Conservation (phyloP, 805 yeast species). For the Brettanomyces naardenensis region DNA sequence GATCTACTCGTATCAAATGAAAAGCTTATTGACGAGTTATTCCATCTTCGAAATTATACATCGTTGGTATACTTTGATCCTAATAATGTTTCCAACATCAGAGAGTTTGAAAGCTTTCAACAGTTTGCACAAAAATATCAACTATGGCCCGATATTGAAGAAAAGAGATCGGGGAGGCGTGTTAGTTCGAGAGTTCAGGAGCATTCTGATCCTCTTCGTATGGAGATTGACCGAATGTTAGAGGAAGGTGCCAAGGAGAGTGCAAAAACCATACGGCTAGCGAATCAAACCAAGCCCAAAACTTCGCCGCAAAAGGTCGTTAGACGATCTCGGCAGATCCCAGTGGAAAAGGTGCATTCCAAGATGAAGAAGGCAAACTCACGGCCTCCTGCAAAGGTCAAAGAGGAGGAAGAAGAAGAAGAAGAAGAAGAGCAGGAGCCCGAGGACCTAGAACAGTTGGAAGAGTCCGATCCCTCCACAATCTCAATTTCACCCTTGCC, state of each 20-base stretch:
- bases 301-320: neutral
- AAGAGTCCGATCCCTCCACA: constrained; percentile 10
- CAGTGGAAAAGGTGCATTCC: neutral
- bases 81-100: constrained; percentile 23
- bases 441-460: constrained; percentile 2
- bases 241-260: constrained; percentile 1
- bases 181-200: constrained; percentile 5
- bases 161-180: constrained; percentile 20
- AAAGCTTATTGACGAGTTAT: constrained; percentile 48
- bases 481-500: constrained; percentile 12
- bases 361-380: constrained; percentile 1
- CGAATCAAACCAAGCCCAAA: neutral
- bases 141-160: constrained; percentile 29
- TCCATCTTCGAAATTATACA: constrained; percentile 53
- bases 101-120: constrained; percentile 23
- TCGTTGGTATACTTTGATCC: constrained; percentile 62
- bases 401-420: constrained; percentile 6
- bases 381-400: neutral
- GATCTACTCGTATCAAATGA: constrained; percentile 39
- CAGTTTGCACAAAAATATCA: constrained; percentile 26
- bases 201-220: constrained; percentile 16
- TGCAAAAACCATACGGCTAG: neutral
- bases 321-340: neutral
- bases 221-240: constrained; percentile 14
- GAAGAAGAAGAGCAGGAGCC: constrained; percentile 4